Conservation (phyloP, 352 stramenopile species). For the Globisporangium yorkense region DNA sequence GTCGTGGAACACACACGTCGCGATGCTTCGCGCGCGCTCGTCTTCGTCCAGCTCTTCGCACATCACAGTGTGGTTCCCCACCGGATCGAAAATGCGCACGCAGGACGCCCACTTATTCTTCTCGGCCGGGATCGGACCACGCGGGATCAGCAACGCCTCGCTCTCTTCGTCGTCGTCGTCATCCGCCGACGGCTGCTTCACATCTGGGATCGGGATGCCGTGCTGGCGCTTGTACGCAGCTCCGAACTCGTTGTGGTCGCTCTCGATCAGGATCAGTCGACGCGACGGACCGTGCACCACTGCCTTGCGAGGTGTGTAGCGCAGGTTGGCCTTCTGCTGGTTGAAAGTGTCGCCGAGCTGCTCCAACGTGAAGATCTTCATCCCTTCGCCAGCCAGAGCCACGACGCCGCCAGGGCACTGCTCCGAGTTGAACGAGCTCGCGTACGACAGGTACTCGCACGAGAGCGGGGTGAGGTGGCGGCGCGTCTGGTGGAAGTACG, state of each 20-base stretch:
- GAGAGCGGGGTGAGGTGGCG: constrained; percentile 93
- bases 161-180: constrained; percentile 83
- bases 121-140: constrained; percentile 47
- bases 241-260: constrained; percentile 96
- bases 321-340: constrained; percentile 91
- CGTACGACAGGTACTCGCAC: constrained; percentile 94
- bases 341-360: constrained; percentile 96
- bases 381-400: constrained; percentile 91
- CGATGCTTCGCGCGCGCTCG: constrained; percentile 92
- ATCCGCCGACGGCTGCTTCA: constrained; percentile 23
- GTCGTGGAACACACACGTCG: constrained; percentile 93
- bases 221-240: constrained; percentile 87
- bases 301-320: constrained; percentile 97
- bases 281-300: constrained; percentile 85
- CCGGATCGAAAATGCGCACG: constrained; percentile 96
- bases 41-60: constrained; percentile 93
- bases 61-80: constrained; percentile 77
- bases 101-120: constrained; percentile 94
- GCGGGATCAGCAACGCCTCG: constrained; percentile 66
- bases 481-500: constrained; percentile 88
- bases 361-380: constrained; percentile 97
- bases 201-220: constrained; percentile 55
- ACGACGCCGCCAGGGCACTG: constrained; percentile 96
- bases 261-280: constrained; percentile 96
- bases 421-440: constrained; percentile 95